phyloP scores from a whole-genome alignment of 495 filamentous ascomycete species.

The Alectoria sarmentosa region DNA sequence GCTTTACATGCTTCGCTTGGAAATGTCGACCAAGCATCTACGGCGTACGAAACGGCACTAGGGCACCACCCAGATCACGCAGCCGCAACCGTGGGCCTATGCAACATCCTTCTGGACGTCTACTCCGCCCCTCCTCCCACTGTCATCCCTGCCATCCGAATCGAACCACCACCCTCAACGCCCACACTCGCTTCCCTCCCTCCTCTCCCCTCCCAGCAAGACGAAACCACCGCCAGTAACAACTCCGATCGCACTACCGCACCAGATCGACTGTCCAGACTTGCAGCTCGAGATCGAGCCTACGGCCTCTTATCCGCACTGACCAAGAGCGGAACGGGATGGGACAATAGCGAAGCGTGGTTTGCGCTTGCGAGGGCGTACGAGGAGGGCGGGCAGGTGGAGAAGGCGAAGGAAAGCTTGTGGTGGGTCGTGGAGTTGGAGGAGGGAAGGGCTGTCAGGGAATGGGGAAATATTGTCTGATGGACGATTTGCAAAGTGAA shows the following conservation, averaged over 20 bases:
- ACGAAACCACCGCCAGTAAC: background rate
- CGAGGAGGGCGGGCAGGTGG: slow-evolving; percentile 72
- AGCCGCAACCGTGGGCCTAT: slow-evolving; percentile 71
- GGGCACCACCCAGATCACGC: slow-evolving; percentile 67
- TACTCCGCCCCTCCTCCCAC: slow-evolving; percentile 9
- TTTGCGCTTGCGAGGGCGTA: slow-evolving; percentile 77
- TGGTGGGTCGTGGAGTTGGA: slow-evolving; percentile 65
- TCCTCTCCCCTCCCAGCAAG: background rate
- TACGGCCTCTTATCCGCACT: slow-evolving; percentile 71
- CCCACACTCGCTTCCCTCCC: slow-evolving; percentile 15
- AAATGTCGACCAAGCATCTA: slow-evolving; percentile 58
- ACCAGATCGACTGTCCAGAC: slow-evolving; percentile 30
- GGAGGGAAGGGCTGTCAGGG: slow-evolving; percentile 42
- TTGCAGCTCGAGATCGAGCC: slow-evolving; percentile 61
- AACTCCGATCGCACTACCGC: background rate
- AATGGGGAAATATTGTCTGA: slow-evolving; percentile 40
- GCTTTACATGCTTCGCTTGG: slow-evolving; percentile 55
- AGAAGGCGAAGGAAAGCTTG: slow-evolving; percentile 71
- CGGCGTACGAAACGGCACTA: slow-evolving; percentile 73
- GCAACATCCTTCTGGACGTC: slow-evolving; percentile 69
- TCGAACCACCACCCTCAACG: slow-evolving; percentile 5
- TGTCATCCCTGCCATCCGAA: background rate
- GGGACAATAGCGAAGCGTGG: slow-evolving; percentile 95
- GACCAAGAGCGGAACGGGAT: slow-evolving; percentile 79
- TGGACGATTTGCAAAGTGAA: too few species aligned